Evolutionary conservation across 345 rosid genomes (phyloP), one percentile per base, ranked within the genome.

Genomic region (Populus deltoides): DNA sequence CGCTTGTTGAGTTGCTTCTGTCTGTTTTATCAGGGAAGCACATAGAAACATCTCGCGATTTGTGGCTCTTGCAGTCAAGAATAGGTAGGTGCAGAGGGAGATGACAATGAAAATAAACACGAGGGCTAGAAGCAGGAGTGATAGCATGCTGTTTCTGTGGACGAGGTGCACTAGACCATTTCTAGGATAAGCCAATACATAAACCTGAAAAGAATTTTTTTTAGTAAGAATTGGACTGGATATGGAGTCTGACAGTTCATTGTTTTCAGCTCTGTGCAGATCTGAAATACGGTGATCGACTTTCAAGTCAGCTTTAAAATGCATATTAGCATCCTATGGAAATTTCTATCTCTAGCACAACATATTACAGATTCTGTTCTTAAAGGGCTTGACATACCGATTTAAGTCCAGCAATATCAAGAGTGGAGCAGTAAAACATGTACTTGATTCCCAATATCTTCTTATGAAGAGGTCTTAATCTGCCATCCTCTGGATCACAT

Each of bases 1-100:
- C 3, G 90, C 90, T 71, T 88, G 90, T 57, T 86, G 84, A 4
- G 89, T 86, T 11, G 89, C 86, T 66, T 88, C 83, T 75, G 69
- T 82, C 72, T 88, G 90, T 78, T 79, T 82, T 39, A 86, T 81
- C 1, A 86, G 68, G 1, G 86, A 78, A 53, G 82, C 85, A 57
- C 89, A 86, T 10, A 88, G 51, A 45, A 45, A 79, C 86, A 86
- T 81, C 38, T 88, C 89, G 75, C 88, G 79, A 8, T 80, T 82
- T 72, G 86, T 82, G n/a, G 87, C 87, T 79, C 78, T 84, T 13
- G 77, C 76, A 17, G 78, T 81, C 11, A 84, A 41, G 72, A 81
- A 69, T 10, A 86, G 65, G 79, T 77, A 86, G 53, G 67, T 33
- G 41, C 69, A 12, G 70, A 80, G 22, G 0, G 89, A 78, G 6